Conservation (phyloP, 2,329 filamentous ascomycete genomes). For the Fusarium sp. region DNA sequence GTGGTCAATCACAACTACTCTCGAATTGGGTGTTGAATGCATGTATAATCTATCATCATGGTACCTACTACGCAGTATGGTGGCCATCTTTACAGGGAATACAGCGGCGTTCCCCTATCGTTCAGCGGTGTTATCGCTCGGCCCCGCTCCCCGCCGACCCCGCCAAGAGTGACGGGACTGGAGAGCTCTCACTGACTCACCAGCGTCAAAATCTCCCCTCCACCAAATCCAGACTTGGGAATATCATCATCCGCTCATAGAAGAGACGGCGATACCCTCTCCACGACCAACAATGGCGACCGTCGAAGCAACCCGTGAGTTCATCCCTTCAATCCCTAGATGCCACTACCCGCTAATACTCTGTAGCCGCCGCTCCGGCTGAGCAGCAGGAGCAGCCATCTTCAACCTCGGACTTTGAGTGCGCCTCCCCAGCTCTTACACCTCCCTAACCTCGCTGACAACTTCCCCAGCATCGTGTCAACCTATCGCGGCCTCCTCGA, state of each 20-base stretch:
- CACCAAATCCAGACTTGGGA: constrained; percentile 29
- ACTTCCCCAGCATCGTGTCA: constrained; percentile 61
- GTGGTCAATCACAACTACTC: neutral
- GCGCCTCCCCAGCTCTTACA: constrained; percentile 5
- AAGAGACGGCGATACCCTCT: neutral
- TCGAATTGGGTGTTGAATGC: neutral
- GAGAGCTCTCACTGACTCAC: constrained; percentile 34
- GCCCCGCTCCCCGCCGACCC: constrained; percentile 41
- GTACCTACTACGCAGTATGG: neutral
- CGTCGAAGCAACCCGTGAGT: constrained; percentile 31
- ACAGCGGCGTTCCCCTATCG: neutral
- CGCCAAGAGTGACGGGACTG: constrained; percentile 33
- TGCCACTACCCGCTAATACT: neutral
- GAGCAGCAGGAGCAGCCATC: constrained; percentile 37
- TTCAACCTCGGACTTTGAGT: constrained; percentile 45
- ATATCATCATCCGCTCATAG: constrained; percentile 29
- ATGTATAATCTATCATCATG: neutral
- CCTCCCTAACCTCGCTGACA: neutral
- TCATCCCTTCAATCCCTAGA: neutral
- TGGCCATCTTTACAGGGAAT: neutral
- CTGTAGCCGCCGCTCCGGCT: constrained; percentile 23
- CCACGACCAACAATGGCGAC: constrained; percentile 31
- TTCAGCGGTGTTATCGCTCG: neutral
- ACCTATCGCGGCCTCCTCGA: constrained; percentile 66
- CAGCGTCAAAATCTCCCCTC: constrained; percentile 39